Conservation (phyloP, 2,329 filamentous ascomycete species). For the Ilyonectria destructans region DNA sequence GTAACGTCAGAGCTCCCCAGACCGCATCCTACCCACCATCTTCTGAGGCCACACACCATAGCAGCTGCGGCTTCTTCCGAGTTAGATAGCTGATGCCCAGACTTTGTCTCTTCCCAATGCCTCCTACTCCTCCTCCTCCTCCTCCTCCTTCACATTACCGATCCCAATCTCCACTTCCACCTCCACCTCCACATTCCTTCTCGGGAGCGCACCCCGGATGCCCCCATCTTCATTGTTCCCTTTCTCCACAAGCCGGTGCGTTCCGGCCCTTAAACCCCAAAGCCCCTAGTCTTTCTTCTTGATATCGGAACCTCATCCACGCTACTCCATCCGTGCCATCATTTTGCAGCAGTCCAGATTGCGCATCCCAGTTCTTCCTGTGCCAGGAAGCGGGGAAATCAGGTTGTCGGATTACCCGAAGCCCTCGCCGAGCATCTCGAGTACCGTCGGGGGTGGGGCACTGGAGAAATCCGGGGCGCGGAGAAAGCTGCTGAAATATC, state of each 20-base stretch:
- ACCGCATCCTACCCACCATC: conserved; percentile 28
- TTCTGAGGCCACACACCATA: conserved; percentile 10
- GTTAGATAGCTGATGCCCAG: conserved; percentile 10
- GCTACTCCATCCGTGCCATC: neutral
- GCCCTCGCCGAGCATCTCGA: neutral
- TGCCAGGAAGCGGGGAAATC: conserved; percentile 2
- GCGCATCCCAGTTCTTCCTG: neutral
- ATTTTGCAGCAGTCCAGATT: conserved; percentile 13
- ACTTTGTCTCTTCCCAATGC: conserved; percentile 8
- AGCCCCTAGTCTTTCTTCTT: conserved; percentile 2
- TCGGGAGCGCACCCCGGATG: conserved; percentile 15
- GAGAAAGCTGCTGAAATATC: conserved; percentile 10
- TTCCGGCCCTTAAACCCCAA: neutral
- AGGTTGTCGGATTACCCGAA: neutral
- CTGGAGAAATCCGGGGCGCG: conserved; percentile 16
- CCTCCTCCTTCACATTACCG: conserved; percentile 1
- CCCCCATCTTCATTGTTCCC: conserved; percentile 18
- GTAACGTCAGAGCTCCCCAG: conserved; percentile 1
- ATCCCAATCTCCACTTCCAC: neutral
- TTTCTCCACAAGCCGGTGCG: conserved; percentile 21
- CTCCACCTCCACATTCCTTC: conserved; percentile 9
- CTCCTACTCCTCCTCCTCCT: conserved; percentile 14
- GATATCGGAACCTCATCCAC: neutral
- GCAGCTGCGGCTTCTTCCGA: conserved; percentile 15
- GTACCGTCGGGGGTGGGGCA: conserved; percentile 27